Evolutionary conservation across 1,139 yeast species (phyloP).

Genomic region (Candida labiduridarum): DNA sequence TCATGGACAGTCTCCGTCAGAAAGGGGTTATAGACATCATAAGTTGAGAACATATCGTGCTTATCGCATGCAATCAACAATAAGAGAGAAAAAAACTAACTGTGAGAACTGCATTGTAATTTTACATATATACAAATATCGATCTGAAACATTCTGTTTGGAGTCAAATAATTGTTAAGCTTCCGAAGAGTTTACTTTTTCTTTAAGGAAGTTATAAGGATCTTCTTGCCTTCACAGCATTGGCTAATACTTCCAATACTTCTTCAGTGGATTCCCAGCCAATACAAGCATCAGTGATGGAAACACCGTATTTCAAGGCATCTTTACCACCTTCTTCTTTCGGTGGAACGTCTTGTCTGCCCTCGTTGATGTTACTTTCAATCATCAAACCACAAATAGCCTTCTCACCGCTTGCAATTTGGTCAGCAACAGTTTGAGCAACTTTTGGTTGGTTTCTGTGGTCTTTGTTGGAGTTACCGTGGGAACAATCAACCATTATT

Average conservation of each 20-base stretch:
- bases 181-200: not conserved
- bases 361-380: conserved; percentile 90
- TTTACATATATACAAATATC: not conserved
- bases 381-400: conserved; percentile 92
- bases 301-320: conserved; percentile 89
- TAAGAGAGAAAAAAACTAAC: not conserved
- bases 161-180: too few relatives aligned
- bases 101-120: not conserved
- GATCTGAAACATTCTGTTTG: conserved; percentile 4
- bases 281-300: conserved; percentile 96
- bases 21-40: too few relatives aligned
- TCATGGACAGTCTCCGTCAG: too few relatives aligned
- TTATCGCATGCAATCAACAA: not conserved
- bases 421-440: conserved; percentile 75
- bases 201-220: conserved; percentile 15
- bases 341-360: conserved; percentile 81
- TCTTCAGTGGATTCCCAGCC: conserved; percentile 85
- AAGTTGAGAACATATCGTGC: not conserved
- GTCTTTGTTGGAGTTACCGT: conserved; percentile 94
- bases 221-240: conserved; percentile 84
- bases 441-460: conserved; percentile 94
- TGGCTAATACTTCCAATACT: conserved; percentile 77
- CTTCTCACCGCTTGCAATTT: conserved; percentile 78
- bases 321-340: conserved; percentile 56
- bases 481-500: conserved; percentile 95